These are phyloP conservation scores for Nothophaeocryptopus gaeumannii DNA, from an alignment of 2,329 filamentous ascomycete species.

Conservation along the genomic window DNA sequence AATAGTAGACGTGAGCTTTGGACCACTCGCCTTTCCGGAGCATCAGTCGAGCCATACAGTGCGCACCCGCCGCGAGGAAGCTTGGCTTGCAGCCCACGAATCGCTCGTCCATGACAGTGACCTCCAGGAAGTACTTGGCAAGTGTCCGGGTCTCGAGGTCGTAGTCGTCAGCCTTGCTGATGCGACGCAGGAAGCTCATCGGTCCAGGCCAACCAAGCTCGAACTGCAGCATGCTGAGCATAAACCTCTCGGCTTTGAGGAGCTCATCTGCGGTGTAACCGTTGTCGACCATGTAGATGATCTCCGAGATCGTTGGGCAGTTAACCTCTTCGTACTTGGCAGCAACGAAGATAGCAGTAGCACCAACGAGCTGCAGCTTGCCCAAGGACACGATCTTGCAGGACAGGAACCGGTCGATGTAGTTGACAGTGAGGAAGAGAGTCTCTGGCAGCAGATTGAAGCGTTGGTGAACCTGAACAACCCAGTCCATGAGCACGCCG, in stretches of 20 bases:
- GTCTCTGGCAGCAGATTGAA: conserved; percentile 92
- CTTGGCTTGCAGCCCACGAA: conserved; percentile 90
- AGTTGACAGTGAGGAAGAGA: conserved; percentile 91
- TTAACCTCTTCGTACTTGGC: conserved; percentile 99
- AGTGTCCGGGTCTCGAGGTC: conserved; percentile 92
- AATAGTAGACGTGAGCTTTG: conserved; percentile 83
- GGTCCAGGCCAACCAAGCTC: conserved; percentile 97
- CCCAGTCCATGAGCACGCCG: conserved; percentile 94
- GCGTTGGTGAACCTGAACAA: conserved; percentile 90
- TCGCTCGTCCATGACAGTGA: conserved; percentile 96
- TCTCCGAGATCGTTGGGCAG: conserved; percentile 89
- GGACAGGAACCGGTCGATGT: conserved; percentile 93
- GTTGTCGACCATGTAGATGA: conserved; percentile 96
- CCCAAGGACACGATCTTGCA: conserved; percentile 91
- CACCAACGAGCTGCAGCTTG: conserved; percentile 93
- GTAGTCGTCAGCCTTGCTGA: conserved; percentile 98
- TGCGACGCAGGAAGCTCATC: conserved; percentile 94
- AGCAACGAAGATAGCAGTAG: conserved; percentile 91
- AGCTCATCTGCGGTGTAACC: conserved; percentile 90
- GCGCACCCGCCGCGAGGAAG: conserved; percentile 85
- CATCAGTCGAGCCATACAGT: conserved; percentile 86
- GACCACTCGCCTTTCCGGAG: conserved; percentile 87
- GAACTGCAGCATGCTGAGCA: conserved; percentile 94
- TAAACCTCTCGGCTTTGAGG: conserved; percentile 94
- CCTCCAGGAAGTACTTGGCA: conserved; percentile 95